Percentiles rank a stretch among this genome's conserved stretches.
phyloP scores from a whole-genome alignment of 768 basidiomycete species.

The Panellus pusillus region DNA sequence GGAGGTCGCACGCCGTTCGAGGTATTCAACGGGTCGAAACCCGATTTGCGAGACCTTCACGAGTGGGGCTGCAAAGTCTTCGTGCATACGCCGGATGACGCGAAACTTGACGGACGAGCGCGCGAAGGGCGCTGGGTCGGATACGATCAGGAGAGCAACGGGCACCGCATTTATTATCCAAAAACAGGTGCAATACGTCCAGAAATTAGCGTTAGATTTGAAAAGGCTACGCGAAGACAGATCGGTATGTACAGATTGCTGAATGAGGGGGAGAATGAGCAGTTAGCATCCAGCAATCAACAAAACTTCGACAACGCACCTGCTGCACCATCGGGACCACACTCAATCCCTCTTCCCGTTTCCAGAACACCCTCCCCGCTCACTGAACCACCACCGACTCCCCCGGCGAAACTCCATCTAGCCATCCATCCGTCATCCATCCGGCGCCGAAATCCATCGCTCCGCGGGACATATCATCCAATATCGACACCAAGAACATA shows the following conservation, averaged over 20 bases:
- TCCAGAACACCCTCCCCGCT: too few species aligned
- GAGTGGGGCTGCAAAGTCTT: slow-evolving; percentile 23
- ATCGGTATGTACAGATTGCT: background rate
- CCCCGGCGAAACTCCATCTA: too few species aligned
- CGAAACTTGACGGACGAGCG: slow-evolving; percentile 28
- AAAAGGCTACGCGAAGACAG: too few species aligned
- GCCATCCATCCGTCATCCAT: background rate
- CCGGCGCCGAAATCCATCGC: background rate
- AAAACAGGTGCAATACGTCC: slow-evolving; percentile 28
- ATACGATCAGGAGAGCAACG: slow-evolving; percentile 31
- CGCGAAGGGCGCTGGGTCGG: slow-evolving; percentile 34
- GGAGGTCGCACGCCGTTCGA: slow-evolving; percentile 23
- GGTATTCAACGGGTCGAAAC: slow-evolving; percentile 19
- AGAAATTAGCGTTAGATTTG: slow-evolving; percentile 29
- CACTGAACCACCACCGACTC: too few species aligned
- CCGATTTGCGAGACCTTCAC: slow-evolving; percentile 19
- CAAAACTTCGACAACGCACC: background rate
- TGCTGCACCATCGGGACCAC: background rate
- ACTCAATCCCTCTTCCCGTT: too few species aligned
- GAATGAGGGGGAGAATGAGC: slow-evolving; percentile 2
- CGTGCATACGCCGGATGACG: slow-evolving; percentile 21
- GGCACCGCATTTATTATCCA: slow-evolving; percentile 32
- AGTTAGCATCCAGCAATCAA: background rate
- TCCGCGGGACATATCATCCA: background rate
- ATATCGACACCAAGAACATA: background rate